Evolutionary conservation across 176 grass and related monocot species (phyloP), one percentile per base, ranked within the genome.

Genomic region (Eremochloa ophiuroides): DNA sequence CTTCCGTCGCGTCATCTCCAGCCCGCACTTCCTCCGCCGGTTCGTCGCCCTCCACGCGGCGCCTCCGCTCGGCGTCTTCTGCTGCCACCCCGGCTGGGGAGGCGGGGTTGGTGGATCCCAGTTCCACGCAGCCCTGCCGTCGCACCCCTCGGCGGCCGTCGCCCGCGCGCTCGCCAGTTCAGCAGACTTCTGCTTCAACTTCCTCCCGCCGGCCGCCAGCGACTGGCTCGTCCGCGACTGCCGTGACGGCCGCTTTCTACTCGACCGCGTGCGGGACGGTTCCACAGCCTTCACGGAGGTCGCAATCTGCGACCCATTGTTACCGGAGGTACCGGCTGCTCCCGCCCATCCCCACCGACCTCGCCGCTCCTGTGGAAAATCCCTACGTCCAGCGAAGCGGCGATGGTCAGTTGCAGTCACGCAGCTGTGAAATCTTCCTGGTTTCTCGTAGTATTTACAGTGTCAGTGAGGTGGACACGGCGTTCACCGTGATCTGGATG

Each of bases 351-450:
- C 86, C 86, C 17, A 48, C 40, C 23, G 30, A 60, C 69, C 75
- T 88, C 23, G 68, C 81, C 18, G 60, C 75, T 12, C 25, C 86
- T 30, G 81, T 88, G 15, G 81, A 61, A 1, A 84, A 74, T 12
- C 86, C 86, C 23, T 88, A 88, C 61, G 38, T 88, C 12, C 75
- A 84, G 81, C 60, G 68, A 29, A 60, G 81, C 23, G 80, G 80
- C 16, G 86, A 84, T 5, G 86, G 69, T 8, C 38, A 71, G 0
- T 62, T 74, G n/a, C 69, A 88, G 6, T 79, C 81, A 5, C 86
- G 86, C 47, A 84, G 81, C 47, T 79, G 76, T 34, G 81, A 88
- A 33, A 88, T 88, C 29, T 88, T 88, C 75, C 75, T 88, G 38
- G 81, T 62, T 40, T 66, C 81, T 26, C 29, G 62, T 43, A 31